phyloP scores from a whole-genome alignment of 495 filamentous ascomycete species.

The Daldinia childiae region DNA sequence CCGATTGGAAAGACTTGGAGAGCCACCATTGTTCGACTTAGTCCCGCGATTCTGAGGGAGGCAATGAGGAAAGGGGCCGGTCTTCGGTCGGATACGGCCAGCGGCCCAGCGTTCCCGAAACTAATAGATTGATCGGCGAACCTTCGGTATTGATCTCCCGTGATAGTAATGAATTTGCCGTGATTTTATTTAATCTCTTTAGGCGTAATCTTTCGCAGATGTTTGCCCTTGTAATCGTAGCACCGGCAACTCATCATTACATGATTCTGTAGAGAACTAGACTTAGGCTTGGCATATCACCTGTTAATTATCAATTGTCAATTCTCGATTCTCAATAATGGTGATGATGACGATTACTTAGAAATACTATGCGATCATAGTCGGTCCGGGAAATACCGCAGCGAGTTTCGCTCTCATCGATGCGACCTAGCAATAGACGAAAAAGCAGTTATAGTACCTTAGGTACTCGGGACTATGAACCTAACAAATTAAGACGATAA shows the following conservation, averaged over 20 bases:
- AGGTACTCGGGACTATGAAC: not conserved
- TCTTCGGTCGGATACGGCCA: not conserved
- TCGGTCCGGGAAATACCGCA: not conserved
- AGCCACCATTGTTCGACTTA: not conserved
- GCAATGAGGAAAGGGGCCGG: not conserved
- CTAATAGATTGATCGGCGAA: not conserved
- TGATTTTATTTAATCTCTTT: not conserved
- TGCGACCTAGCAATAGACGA: not conserved
- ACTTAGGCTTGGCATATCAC: no score
- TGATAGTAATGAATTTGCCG: not conserved
- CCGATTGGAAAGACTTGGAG: not conserved
- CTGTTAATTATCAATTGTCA: no score
- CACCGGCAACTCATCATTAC: no score
- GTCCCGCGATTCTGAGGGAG: not conserved
- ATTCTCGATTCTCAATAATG: no score
- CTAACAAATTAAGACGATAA: not conserved
- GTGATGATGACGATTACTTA: no score
- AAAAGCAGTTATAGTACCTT: not conserved
- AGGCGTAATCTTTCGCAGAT: not conserved
- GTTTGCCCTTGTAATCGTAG: no score
- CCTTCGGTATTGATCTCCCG: not conserved
- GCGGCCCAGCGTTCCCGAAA: not conserved
- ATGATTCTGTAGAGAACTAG: no score
- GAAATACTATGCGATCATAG: not conserved
- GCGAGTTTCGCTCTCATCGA: not conserved